Evolutionary conservation across 2,329 filamentous ascomycete genomes (phyloP).

Genomic region (Parafenestella ontariensis): DNA sequence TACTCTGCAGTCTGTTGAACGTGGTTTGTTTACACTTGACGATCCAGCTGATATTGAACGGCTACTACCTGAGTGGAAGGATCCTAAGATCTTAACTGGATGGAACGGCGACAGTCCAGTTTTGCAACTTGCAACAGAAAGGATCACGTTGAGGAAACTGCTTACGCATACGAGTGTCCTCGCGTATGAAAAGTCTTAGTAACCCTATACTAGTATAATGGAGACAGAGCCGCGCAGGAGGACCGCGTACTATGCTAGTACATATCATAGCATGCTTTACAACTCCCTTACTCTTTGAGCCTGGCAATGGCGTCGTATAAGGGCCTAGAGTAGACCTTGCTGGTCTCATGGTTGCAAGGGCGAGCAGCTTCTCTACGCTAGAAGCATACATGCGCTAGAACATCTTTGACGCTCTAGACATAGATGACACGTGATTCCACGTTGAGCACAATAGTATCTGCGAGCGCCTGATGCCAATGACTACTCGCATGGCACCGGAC

Average conservation of each 20-base stretch:
- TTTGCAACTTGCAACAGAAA: constrained; percentile 22
- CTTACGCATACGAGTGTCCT: constrained; percentile 38
- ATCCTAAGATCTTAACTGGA: constrained; percentile 25
- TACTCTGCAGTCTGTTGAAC: constrained; percentile 39
- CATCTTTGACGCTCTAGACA: constrained; percentile 30
- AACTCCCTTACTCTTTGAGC: constrained; percentile 35
- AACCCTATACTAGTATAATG: constrained; percentile 20
- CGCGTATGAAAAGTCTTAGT: constrained; percentile 27
- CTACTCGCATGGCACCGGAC: constrained; percentile 8
- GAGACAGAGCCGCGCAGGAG: constrained; percentile 19
- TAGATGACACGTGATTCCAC: constrained; percentile 31
- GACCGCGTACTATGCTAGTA: constrained; percentile 8
- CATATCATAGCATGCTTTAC: constrained; percentile 17
- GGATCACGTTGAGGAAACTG: constrained; percentile 28
- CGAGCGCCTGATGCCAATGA: constrained; percentile 25
- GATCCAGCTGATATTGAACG: constrained; percentile 26
- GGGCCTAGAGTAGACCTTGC: constrained; percentile 32
- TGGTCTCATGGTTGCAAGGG: constrained; percentile 33
- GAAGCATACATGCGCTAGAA: constrained; percentile 34
- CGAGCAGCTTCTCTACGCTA: constrained; percentile 23
- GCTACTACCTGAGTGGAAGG: constrained; percentile 35
- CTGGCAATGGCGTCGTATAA: constrained; percentile 29
- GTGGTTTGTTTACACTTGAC: constrained; percentile 33
- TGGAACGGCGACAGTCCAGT: constrained; percentile 14
- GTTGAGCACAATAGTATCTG: constrained; percentile 14